These are phyloP conservation scores for Alternaria incomplexa DNA, from an alignment of 2,329 filamentous ascomycete genomes.

Conservation along the genomic window DNA sequence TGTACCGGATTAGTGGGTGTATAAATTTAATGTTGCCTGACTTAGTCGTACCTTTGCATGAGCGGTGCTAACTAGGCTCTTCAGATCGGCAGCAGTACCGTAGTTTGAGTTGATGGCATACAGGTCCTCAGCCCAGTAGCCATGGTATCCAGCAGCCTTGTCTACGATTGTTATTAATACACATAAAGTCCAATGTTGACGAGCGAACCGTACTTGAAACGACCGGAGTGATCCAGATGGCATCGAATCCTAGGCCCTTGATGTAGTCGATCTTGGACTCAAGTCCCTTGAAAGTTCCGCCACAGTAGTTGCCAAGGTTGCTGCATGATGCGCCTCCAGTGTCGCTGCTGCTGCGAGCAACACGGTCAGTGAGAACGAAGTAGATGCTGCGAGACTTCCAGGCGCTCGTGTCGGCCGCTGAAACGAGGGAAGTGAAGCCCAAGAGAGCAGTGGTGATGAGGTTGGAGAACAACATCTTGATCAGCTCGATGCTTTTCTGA, in stretches of 20 bases:
- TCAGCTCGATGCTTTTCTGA: background rate
- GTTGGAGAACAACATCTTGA: slow-evolving; percentile 27
- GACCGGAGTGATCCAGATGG: slow-evolving; percentile 55
- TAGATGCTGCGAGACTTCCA: slow-evolving; percentile 49
- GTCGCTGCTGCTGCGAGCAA: slow-evolving; percentile 43
- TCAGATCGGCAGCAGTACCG: slow-evolving; percentile 55
- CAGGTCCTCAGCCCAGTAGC: slow-evolving; percentile 58
- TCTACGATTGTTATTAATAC: slow-evolving; percentile 14
- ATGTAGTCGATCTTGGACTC: slow-evolving; percentile 59
- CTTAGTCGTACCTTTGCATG: slow-evolving; percentile 52
- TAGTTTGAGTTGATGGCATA: slow-evolving; percentile 58
- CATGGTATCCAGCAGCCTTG: slow-evolving; percentile 58
- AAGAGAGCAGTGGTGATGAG: slow-evolving; percentile 12
- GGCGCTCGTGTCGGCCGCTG: slow-evolving; percentile 38
- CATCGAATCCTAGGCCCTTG: slow-evolving; percentile 57
- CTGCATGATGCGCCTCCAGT: slow-evolving; percentile 38
- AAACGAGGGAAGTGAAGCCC: slow-evolving; percentile 23
- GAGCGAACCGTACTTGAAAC: slow-evolving; percentile 34
- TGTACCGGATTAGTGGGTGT: slow-evolving; percentile 14
- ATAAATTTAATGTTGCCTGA: background rate
- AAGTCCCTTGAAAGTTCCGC: slow-evolving; percentile 59
- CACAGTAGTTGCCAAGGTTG: slow-evolving; percentile 53
- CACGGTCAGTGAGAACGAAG: slow-evolving; percentile 45
- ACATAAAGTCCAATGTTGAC: background rate
- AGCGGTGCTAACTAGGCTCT: slow-evolving; percentile 53